Evolutionary conservation across 2,329 filamentous ascomycete species (phyloP).

Genomic region (Curvularia sp.): DNA sequence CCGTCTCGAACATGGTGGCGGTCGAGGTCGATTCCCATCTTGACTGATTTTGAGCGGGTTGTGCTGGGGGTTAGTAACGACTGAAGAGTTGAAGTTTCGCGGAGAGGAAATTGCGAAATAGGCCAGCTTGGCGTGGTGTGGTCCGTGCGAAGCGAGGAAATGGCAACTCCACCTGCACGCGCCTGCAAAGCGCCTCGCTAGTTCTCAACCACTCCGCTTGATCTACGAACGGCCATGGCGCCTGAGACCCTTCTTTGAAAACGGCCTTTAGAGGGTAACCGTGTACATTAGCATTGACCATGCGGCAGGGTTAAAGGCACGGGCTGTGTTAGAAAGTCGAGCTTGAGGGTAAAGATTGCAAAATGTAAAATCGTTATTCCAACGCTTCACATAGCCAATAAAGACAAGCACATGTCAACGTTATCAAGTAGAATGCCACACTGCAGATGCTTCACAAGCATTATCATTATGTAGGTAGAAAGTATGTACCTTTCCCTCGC

Average conservation of each 20-base stretch:
- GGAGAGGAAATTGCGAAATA: conserved; percentile 27
- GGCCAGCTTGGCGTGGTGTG: conserved; percentile 21
- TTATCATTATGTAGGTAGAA: conserved; percentile 47
- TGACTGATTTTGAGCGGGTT: conserved; percentile 45
- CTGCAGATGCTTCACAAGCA: conserved; percentile 21
- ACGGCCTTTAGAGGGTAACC: neutral
- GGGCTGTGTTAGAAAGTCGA: neutral
- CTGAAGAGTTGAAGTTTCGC: conserved; percentile 19
- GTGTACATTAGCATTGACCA: neutral
- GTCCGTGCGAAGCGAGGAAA: conserved; percentile 15
- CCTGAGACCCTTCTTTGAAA: neutral
- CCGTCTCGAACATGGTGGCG: conserved; percentile 68
- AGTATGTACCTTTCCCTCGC: conserved; percentile 31
- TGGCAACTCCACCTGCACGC: conserved; percentile 4
- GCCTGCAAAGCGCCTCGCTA: conserved; percentile 6
- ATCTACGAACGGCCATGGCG: neutral
- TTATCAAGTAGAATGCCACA: too few species aligned
- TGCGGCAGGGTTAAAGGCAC: neutral
- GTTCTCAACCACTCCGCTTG: neutral
- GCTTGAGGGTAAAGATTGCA: neutral
- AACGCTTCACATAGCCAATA: too few species aligned
- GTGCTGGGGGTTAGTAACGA: conserved; percentile 45
- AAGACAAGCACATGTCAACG: too few species aligned
- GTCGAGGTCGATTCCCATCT: conserved; percentile 57
- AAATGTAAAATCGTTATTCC: neutral